phyloP scores from a whole-genome alignment of 23 red algal species.

The Chondrus crispus region DNA sequence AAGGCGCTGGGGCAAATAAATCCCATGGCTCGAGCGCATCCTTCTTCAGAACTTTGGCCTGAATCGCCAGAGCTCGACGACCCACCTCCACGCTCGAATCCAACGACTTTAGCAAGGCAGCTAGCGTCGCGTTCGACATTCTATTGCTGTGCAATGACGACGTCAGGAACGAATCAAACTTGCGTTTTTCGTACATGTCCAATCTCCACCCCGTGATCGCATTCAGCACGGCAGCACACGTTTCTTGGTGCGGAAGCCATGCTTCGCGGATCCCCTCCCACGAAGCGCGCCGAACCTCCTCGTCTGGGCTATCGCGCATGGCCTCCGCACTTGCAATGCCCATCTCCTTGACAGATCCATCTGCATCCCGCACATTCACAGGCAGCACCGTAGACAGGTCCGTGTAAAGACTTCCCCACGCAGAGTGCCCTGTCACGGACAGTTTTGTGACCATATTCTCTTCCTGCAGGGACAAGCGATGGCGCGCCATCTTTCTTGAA shows the following conservation, averaged over 20 bases:
- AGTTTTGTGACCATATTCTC: conserved; percentile 67
- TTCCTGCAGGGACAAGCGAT: conserved; percentile 56
- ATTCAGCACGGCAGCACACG: conserved; percentile 66
- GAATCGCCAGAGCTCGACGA: conserved; percentile 62
- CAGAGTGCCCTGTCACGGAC: conserved; percentile 54
- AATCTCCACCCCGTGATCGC: conserved; percentile 67
- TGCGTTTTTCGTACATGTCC: conserved; percentile 54
- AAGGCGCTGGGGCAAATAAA: conserved; percentile 55
- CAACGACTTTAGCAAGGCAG: conserved; percentile 54
- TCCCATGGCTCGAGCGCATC: conserved; percentile 68
- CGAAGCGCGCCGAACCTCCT: conserved; percentile 23
- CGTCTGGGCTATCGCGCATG: conserved; percentile 49
- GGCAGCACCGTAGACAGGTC: conserved; percentile 42
- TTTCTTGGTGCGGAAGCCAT: conserved; percentile 72
- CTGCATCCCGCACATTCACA: conserved; percentile 28
- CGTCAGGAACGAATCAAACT: conserved; percentile 42
- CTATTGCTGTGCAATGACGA: conserved; percentile 66
- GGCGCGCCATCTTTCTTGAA: conserved; percentile 48
- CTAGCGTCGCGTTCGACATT: conserved; percentile 37
- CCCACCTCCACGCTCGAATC: conserved; percentile 44
- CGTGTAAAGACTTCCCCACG: conserved; percentile 77
- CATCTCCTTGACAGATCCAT: conserved; percentile 35
- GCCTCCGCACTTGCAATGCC: conserved; percentile 71
- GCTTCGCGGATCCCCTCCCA: conserved; percentile 72
- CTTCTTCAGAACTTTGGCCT: conserved; percentile 50